phyloP scores from a whole-genome alignment of 2,329 filamentous ascomycete species.

The Fusarium sp. region DNA sequence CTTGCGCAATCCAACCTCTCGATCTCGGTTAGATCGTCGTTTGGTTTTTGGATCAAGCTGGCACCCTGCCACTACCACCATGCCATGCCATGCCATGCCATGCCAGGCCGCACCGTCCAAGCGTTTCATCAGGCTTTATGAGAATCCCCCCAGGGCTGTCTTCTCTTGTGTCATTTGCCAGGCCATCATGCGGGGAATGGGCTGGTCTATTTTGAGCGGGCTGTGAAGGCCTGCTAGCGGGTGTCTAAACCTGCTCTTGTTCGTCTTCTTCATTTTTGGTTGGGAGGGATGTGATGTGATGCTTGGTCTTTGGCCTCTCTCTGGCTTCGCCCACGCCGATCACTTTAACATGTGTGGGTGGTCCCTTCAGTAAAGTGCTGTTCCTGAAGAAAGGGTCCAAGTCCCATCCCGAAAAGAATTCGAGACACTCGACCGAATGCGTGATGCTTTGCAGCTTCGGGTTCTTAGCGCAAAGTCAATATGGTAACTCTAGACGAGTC shows the following conservation, averaged over 20 bases:
- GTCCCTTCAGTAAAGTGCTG: constrained; percentile 7
- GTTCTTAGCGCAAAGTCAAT: constrained; percentile 31
- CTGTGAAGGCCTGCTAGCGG: constrained; percentile 24
- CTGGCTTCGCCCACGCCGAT: constrained; percentile 39
- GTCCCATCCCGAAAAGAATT: constrained; percentile 12
- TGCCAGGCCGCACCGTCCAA: constrained; percentile 24
- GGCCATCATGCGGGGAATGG: constrained; percentile 39
- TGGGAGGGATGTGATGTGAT: constrained; percentile 8
- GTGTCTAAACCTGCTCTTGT: constrained; percentile 32
- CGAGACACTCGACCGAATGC: constrained; percentile 12
- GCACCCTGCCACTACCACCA: constrained; percentile 12
- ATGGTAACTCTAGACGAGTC: constrained; percentile 19
- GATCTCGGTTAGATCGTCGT: constrained; percentile 44
- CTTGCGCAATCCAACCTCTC: constrained; percentile 29
- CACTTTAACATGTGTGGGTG: constrained; percentile 18
- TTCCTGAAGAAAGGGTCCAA: constrained; percentile 23
- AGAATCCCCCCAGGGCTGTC: constrained; percentile 13
- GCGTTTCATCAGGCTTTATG: constrained; percentile 32
- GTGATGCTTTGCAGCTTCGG: constrained; percentile 15
- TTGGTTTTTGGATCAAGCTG: constrained; percentile 27
- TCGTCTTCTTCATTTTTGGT: constrained; percentile 17
- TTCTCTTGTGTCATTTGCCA: constrained; percentile 41
- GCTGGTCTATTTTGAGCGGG: constrained; percentile 44
- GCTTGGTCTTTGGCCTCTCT: constrained; percentile 5
- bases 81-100: background rate